Evolutionary conservation across 306 rosid species (phyloP).

Genomic region (Adenanthera pavonina): DNA sequence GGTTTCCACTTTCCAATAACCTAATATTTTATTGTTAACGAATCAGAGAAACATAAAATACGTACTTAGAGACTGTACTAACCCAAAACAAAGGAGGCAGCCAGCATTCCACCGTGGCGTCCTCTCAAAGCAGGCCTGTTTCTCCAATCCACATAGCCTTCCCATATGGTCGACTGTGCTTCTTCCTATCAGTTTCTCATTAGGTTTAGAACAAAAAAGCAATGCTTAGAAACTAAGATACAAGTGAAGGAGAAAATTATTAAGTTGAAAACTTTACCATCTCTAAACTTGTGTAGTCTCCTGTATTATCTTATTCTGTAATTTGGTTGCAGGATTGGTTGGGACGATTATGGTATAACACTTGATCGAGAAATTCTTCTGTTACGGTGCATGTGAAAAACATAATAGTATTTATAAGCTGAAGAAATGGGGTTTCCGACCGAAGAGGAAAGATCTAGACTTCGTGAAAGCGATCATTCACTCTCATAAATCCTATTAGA

Average conservation of each 20-base stretch:
- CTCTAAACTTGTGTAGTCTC: not conserved
- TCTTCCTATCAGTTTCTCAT: constrained; percentile 52
- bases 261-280: constrained; percentile 47
- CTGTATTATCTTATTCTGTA: constrained; percentile 20
- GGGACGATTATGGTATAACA: constrained; percentile 21
- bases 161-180: constrained; percentile 57
- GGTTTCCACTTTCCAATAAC: constrained; percentile 19
- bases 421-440: constrained; percentile 42
- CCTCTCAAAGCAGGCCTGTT: constrained; percentile 72
- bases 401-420: constrained; percentile 55
- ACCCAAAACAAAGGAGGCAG: constrained; percentile 81
- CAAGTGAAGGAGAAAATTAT: not conserved
- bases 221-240: constrained; percentile 7
- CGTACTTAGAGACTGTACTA: constrained; percentile 31
- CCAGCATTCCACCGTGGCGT: constrained; percentile 75
- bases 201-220: constrained; percentile 20
- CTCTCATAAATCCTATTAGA: constrained; percentile 19
- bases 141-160: constrained; percentile 84
- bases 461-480: constrained; percentile 52
- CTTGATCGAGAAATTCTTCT: constrained; percentile 25
- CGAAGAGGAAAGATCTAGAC: constrained; percentile 62
- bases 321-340: constrained; percentile 20
- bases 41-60: constrained; percentile 28
- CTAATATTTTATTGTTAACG: not conserved
- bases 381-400: constrained; percentile 33